Conservation (phyloP, 257 asterid species). For the Hygrophila difformis region DNA sequence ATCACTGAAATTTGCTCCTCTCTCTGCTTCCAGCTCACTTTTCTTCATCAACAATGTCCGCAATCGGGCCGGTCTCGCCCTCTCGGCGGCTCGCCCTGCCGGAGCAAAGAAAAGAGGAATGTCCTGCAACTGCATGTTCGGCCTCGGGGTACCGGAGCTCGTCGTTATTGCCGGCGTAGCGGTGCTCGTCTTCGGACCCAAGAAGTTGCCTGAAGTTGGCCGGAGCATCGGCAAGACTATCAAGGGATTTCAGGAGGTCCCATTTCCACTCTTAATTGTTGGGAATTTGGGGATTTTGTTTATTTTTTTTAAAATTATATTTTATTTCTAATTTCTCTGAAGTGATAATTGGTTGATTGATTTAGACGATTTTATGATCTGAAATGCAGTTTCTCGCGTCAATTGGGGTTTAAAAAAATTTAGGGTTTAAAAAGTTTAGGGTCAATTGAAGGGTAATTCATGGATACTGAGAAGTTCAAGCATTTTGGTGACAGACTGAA, state of each 20-base stretch:
- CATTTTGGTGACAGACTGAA: no score
- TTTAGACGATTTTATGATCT: no score
- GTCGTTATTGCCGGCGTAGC: conserved; percentile 75
- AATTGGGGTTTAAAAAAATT: no score
- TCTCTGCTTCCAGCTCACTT: conserved; percentile 37
- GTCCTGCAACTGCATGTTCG: conserved; percentile 63
- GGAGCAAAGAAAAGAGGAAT: conserved; percentile 31
- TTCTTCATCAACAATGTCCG: conserved; percentile 31
- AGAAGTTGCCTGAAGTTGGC: conserved; percentile 77
- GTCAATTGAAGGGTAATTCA: no score
- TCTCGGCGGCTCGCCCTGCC: conserved; percentile 18
- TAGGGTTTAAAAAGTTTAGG: no score
- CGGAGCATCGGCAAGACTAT: conserved; percentile 68
- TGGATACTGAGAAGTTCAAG: no score
- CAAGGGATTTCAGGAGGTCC: conserved; percentile 82
- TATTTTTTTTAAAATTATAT: not conserved
- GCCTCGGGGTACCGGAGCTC: conserved; percentile 87
- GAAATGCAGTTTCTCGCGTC: no score
- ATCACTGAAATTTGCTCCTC: conserved; percentile 10
- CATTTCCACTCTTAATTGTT: not conserved
- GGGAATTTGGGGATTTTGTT: not conserved
- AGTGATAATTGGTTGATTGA: no score
- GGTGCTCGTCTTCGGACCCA: conserved; percentile 72
- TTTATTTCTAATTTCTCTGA: no score
- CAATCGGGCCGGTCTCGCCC: conserved; percentile 17